A percentile compares a stretch with the other conserved stretches of the same genome.
These are phyloP conservation scores for Vigna trinervia DNA, from an alignment of 306 rosid species.

Conservation along the genomic window DNA sequence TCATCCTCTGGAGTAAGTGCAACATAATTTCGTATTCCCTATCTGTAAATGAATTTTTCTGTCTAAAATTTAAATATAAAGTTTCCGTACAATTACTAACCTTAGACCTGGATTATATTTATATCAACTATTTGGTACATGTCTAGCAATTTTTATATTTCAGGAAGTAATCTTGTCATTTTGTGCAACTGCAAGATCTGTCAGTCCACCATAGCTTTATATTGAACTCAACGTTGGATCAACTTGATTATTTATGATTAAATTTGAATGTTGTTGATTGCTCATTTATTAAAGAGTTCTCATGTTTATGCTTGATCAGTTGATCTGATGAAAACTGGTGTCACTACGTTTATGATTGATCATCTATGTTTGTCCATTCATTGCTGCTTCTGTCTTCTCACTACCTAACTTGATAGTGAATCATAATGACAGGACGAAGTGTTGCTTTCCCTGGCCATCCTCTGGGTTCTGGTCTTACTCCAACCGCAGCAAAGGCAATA, in stretches of 20 bases:
- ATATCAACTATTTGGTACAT: background rate
- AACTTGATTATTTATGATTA: constrained; percentile 32
- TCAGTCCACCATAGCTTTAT: constrained; percentile 17
- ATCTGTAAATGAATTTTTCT: constrained; percentile 2
- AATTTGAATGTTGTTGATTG: constrained; percentile 32
- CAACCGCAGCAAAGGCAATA: constrained; percentile 94
- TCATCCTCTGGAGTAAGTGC: constrained; percentile 16
- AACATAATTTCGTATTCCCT: constrained; percentile 17
- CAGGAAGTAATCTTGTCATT: constrained; percentile 15
- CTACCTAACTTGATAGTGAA: constrained; percentile 51
- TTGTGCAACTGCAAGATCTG: constrained; percentile 32
- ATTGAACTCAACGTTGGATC: constrained; percentile 28
- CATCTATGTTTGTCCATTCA: constrained; percentile 30
- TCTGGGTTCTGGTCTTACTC: constrained; percentile 92
- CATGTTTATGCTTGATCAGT: constrained; percentile 26
- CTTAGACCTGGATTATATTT: constrained; percentile 16
- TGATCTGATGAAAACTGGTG: constrained; percentile 30
- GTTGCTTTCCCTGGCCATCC: constrained; percentile 98
- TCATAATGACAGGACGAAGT: constrained; percentile 86
- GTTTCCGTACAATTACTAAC: background rate
- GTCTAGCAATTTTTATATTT: constrained; percentile 35
- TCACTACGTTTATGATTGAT: constrained; percentile 28
- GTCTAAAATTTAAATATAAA: background rate
- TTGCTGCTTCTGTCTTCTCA: constrained; percentile 41
- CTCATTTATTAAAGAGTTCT: constrained; percentile 29